Percentiles rank a stretch among this genome's conserved stretches.
Evolutionary conservation across 2,329 filamentous ascomycete species (phyloP).

Genomic region (Fusarium sp.): DNA sequence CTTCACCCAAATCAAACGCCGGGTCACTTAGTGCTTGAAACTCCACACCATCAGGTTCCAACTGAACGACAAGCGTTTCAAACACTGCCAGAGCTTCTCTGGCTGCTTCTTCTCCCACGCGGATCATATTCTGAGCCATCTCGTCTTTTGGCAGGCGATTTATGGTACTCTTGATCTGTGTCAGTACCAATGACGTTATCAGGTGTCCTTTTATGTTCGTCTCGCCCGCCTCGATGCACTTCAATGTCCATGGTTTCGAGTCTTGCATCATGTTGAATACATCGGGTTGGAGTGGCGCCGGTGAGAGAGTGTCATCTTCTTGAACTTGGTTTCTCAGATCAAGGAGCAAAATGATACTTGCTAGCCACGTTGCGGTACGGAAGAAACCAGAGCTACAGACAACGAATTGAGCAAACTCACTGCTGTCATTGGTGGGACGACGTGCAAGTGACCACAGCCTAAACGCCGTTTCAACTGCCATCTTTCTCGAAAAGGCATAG

Average conservation of each 20-base stretch:
- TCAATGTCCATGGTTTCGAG: slow-evolving; percentile 55
- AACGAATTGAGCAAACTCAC: slow-evolving; percentile 55
- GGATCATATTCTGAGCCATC: slow-evolving; percentile 51
- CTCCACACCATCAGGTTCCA: slow-evolving; percentile 4
- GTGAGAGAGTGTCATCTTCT: slow-evolving; percentile 57
- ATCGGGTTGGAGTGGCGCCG: slow-evolving; percentile 54
- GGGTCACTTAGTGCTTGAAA: neutral
- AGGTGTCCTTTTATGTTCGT: slow-evolving; percentile 67
- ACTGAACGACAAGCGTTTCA: slow-evolving; percentile 47
- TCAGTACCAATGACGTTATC: slow-evolving; percentile 48
- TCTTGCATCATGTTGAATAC: slow-evolving; percentile 58
- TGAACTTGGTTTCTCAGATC: slow-evolving; percentile 57
- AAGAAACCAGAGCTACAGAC: slow-evolving; percentile 58
- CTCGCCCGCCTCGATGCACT: slow-evolving; percentile 61
- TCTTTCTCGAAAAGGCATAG: slow-evolving; percentile 65
- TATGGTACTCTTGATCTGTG: slow-evolving; percentile 58
- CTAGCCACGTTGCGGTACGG: slow-evolving; percentile 51
- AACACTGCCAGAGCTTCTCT: slow-evolving; percentile 52
- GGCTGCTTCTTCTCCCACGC: slow-evolving; percentile 54
- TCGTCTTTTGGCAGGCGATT: slow-evolving; percentile 53
- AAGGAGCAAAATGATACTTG: slow-evolving; percentile 53
- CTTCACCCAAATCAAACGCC: slow-evolving; percentile 24
- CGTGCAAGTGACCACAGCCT: slow-evolving; percentile 59
- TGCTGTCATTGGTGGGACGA: slow-evolving; percentile 24
- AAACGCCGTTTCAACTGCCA: slow-evolving; percentile 61